These are phyloP conservation scores for Candida sakaeoensis DNA, from an alignment of 805 yeast species.

Conservation along the genomic window DNA sequence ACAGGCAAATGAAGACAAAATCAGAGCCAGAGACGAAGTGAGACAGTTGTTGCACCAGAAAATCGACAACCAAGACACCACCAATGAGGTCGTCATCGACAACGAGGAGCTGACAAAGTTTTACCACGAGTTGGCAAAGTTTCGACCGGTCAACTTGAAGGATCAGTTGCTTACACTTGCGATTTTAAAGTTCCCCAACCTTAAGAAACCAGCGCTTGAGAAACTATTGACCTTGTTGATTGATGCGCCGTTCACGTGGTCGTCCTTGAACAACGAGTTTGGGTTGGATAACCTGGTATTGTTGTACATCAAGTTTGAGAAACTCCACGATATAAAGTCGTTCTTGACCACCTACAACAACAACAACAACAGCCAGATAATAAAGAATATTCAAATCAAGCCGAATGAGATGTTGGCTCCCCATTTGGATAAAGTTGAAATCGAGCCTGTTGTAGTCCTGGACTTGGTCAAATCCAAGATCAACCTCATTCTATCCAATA, in stretches of 20 bases:
- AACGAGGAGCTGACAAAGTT: constrained; percentile 15
- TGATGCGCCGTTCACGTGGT: constrained; percentile 27
- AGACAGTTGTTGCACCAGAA: too few relatives aligned
- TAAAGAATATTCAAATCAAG: constrained; percentile 3
- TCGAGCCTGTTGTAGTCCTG: constrained; percentile 2
- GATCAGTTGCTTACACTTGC: constrained; percentile 34
- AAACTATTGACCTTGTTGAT: constrained; percentile 23
- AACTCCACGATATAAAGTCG: constrained; percentile 13
- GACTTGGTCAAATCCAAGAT: constrained; percentile 9
- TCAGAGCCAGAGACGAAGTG: not conserved
- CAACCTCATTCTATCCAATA: constrained; percentile 15
- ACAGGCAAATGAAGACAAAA: constrained; percentile 3
- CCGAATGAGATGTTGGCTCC: constrained; percentile 4
- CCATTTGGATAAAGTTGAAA: constrained; percentile 7
- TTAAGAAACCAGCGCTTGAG: constrained; percentile 28
- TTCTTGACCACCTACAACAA: constrained; percentile 9
- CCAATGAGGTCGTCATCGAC: constrained; percentile 9
- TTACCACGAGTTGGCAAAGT: constrained; percentile 23
- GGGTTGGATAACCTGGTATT: constrained; percentile 22
- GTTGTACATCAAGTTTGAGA: constrained; percentile 30
- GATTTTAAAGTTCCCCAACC: constrained; percentile 30
- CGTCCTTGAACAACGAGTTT: constrained; percentile 25
- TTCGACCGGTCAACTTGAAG: constrained; percentile 30
- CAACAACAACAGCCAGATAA: not conserved
- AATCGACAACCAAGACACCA: too few relatives aligned